Evolutionary conservation across 2,329 filamentous ascomycete species (phyloP).

Genomic region (Nemania sp.): DNA sequence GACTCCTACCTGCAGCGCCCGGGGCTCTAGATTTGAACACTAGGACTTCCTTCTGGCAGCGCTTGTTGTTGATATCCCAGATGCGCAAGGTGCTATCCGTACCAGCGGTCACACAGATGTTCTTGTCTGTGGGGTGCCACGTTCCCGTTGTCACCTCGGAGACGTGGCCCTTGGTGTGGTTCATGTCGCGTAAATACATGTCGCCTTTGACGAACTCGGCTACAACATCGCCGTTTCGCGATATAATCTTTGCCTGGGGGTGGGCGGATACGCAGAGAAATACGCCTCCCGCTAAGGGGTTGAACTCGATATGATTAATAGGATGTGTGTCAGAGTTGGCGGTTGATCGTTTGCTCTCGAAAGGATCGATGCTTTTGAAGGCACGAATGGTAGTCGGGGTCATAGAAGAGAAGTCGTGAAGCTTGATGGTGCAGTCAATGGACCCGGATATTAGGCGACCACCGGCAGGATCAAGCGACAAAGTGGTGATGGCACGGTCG

Average conservation of each 20-base stretch:
- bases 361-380: conserved; percentile 90
- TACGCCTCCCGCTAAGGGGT: conserved; percentile 74
- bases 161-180: conserved; percentile 96
- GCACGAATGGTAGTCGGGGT: conserved; percentile 91
- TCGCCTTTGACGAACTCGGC: conserved; percentile 95
- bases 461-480: conserved; percentile 83
- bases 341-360: conserved; percentile 68
- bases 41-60: conserved; percentile 88
- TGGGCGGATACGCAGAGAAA: conserved; percentile 88
- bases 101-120: conserved; percentile 85
- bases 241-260: conserved; percentile 86
- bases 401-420: conserved; percentile 95
- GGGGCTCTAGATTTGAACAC: conserved; percentile 93
- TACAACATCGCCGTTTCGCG: conserved; percentile 81
- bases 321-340: conserved; percentile 81
- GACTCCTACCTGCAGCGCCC: conserved; percentile 84
- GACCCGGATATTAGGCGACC: conserved; percentile 87
- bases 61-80: conserved; percentile 93
- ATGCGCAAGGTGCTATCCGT: conserved; percentile 95
- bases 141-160: conserved; percentile 86
- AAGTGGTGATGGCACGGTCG: conserved; percentile 80
- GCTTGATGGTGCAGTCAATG: conserved; percentile 85
- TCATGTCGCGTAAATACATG: conserved; percentile 97
- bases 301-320: conserved; percentile 85
- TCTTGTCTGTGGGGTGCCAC: conserved; percentile 87